phyloP scores from a whole-genome alignment of 2,329 filamentous ascomycete species.

The Calonectria ilicicola region DNA sequence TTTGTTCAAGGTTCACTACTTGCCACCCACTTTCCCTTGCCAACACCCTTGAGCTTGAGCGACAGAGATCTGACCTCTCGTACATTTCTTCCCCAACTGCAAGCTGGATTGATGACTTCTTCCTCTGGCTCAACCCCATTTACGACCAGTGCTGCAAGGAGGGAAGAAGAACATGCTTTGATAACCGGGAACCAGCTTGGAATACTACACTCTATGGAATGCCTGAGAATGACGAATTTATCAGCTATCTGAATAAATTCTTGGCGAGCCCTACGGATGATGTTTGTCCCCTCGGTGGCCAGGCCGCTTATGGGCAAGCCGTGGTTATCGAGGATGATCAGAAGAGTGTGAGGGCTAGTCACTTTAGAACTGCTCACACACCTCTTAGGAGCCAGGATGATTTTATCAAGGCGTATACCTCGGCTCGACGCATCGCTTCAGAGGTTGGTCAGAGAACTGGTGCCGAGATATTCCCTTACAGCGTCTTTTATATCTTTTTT shows the following conservation, averaged over 20 bases:
- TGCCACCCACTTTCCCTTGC: slow-evolving; percentile 87
- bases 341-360: slow-evolving; percentile 80
- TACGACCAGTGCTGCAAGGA: slow-evolving; percentile 79
- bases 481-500: slow-evolving; percentile 98
- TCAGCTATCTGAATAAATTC: slow-evolving; percentile 88
- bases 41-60: slow-evolving; percentile 93
- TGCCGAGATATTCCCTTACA: slow-evolving; percentile 93
- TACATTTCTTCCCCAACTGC: slow-evolving; percentile 91
- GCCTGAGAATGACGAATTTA: slow-evolving; percentile 93
- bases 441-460: slow-evolving; percentile 79
- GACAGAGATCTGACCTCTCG: slow-evolving; percentile 87
- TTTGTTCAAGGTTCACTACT: slow-evolving; percentile 92
- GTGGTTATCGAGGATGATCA: slow-evolving; percentile 80
- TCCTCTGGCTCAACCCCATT: slow-evolving; percentile 94
- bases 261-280: slow-evolving; percentile 82
- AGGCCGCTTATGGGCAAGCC: slow-evolving; percentile 87
- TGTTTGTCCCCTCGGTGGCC: slow-evolving; percentile 88
- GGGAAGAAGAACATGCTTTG: slow-evolving; percentile 80
- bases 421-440: slow-evolving; percentile 87
- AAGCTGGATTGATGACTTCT: slow-evolving; percentile 97
- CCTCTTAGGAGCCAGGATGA: slow-evolving; percentile 89
- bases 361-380: slow-evolving; percentile 92
- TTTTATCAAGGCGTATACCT: slow-evolving; percentile 91
- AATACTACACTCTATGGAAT: slow-evolving; percentile 91
- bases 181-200: slow-evolving; percentile 82